Base-by-base conservation (phyloP, 495 filamentous ascomycete genomes). In the Aspergillus diversus region DNA sequence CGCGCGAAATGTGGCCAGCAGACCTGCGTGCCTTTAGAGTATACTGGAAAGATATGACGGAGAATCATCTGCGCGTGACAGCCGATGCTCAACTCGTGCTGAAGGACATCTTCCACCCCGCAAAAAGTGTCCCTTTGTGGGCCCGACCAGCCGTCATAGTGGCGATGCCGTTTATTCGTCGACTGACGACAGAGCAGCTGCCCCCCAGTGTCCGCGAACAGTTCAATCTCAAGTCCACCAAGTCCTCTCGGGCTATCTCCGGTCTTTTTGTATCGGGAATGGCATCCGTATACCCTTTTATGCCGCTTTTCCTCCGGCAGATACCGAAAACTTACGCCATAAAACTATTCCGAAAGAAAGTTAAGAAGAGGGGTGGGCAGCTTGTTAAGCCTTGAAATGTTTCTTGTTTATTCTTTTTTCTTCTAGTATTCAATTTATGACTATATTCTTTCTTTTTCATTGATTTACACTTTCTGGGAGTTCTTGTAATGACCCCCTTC, bases 121-220 rank as follows among this genome's bases (percentile, higher is more conserved):
- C 12, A 5, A 57, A 43, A 35, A 37, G 34, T 7, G 7, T 57
- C 17, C 54, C 54, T 0, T 17, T 57, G 8, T 57, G 54, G 54
- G 34, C 49, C 17, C 27, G 48, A 17, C 58, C 58, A 7, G 33
- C 48, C 35, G 51, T 73, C 33, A 67, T 68, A 3, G 48, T 56
- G 21, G 35, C 63, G 21, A 58, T 74, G 46, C 71, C 70, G 4
- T 21, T 73, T 3, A 59, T 72, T 0, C 72, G 75, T 8, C 46
- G 72, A 11, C 59, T 66, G 3, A 75, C 75, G 5, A 61, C 65
- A 7, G 64, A 77, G 46, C 68, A 71, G 70, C 55, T 77, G 37
- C 73, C 75, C 5, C 46, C 48, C 7, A 51, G 64, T 13, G 48
- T 74, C n/a, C 67, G 71, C 7, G 70, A 72, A 12, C 68, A 60